These are phyloP conservation scores for Suillus fuscotomentosus DNA, from an alignment of 768 basidiomycete genomes.

Conservation along the genomic window DNA sequence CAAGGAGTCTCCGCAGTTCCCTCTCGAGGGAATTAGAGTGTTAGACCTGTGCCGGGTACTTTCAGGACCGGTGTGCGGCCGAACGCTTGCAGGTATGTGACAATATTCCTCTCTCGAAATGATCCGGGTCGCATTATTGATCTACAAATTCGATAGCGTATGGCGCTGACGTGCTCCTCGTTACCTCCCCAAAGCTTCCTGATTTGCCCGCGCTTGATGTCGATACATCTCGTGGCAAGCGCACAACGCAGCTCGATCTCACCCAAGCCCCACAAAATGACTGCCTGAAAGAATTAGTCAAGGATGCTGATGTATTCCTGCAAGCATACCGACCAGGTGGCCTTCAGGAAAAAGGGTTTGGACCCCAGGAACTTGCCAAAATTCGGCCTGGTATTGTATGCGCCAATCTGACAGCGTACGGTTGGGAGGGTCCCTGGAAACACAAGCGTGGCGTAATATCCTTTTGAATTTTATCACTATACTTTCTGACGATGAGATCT, in stretches of 20 bases:
- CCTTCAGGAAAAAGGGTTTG: slow-evolving; percentile 48
- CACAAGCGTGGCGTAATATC: slow-evolving; percentile 47
- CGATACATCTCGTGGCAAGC: slow-evolving; percentile 63
- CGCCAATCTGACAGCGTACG: slow-evolving; percentile 55
- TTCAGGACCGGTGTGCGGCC: slow-evolving; percentile 56
- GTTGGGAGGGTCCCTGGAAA: slow-evolving; percentile 57
- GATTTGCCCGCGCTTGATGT: slow-evolving; percentile 48
- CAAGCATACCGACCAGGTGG: slow-evolving; percentile 60
- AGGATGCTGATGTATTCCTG: slow-evolving; percentile 54
- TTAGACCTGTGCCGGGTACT: slow-evolving; percentile 61
- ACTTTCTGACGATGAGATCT: not conserved
- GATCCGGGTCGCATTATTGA: not conserved
- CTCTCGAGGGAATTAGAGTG: slow-evolving; percentile 50
- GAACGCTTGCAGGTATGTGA: slow-evolving; percentile 51
- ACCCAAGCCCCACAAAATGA: slow-evolving; percentile 27
- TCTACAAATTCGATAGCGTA: slow-evolving; percentile 35
- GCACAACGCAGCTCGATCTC: slow-evolving; percentile 60
- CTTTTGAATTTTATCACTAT: not conserved
- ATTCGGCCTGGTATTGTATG: slow-evolving; percentile 47
- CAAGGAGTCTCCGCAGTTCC: slow-evolving; percentile 16
- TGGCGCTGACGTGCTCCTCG: slow-evolving; percentile 54
- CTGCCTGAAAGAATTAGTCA: slow-evolving; percentile 35
- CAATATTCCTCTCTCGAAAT: not conserved
- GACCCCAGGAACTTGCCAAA: slow-evolving; percentile 37
- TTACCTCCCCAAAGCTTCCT: slow-evolving; percentile 57